Percentiles rank a stretch among this genome's conserved stretches.
These are phyloP conservation scores for Thielaviopsis euricoi DNA, from an alignment of 2,329 filamentous ascomycete genomes.

Conservation along the genomic window DNA sequence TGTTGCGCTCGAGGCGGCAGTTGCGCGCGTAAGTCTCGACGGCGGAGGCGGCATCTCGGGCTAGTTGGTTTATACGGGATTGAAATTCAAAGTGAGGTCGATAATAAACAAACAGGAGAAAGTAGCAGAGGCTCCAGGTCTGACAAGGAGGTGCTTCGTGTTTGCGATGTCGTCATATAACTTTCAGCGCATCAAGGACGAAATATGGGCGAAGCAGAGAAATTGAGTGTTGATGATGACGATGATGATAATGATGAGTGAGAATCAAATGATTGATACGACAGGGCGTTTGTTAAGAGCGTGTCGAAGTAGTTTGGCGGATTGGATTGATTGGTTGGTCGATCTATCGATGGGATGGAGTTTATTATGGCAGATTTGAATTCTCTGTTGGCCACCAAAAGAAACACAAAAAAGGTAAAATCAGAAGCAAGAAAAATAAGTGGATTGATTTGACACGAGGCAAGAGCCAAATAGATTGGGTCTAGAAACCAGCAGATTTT, in stretches of 20 bases:
- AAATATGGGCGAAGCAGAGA: background rate
- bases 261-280: background rate
- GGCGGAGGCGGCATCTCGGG: background rate
- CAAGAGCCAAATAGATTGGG: background rate
- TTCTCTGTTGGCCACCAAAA: background rate
- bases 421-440: background rate
- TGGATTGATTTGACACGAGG: background rate
- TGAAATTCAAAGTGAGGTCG: background rate
- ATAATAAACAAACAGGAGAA: background rate
- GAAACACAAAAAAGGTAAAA: background rate
- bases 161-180: background rate
- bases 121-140: background rate
- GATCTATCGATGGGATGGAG: too few species aligned
- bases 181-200: background rate
- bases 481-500: too few species aligned
- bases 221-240: background rate
- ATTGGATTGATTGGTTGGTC: too few species aligned
- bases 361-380: background rate
- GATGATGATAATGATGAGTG: background rate
- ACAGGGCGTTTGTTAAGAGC: background rate
- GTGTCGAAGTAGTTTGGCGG: too few species aligned
- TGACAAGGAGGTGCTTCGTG: background rate
- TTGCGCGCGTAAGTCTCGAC: constrained; percentile 12
- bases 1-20: constrained; percentile 19
- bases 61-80: background rate